Evolutionary conservation across 73 alveolate genomes (phyloP), one percentile per base, ranked within the genome.

Genomic region (Stentor roeselii): DNA sequence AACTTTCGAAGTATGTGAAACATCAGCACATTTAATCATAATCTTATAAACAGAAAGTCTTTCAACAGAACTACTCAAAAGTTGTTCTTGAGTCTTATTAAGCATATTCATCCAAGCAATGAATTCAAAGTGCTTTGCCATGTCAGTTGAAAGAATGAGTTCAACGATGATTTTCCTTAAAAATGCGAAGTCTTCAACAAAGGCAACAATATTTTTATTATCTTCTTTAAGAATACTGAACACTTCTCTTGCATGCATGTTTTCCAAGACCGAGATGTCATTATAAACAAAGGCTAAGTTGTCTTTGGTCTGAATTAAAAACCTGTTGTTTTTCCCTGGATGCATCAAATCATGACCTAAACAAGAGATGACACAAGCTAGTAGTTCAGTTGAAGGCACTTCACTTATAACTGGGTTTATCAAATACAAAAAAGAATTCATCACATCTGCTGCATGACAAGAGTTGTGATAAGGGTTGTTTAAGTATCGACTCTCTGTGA

Each of bases 111-210:
- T 76, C 60, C 84, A 80, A 11, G 86, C 82, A n/a, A 90, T 39
- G 15, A 89, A 91, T 27, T 87, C 90, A 84, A 90, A 90, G 84
- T 94, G 98, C 84, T 87, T 61, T n/a, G 97, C 88, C 95, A 92
- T 94, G 74, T 94, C 98, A 37, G 98, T 94, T 36, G 87, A 92
- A 3, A 94, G 85, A 75, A 94, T 91, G 89, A 91, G 88, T 41
- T 60, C 86, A 0, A 94, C 82, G 86, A 91, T 85, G 42, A 86
- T 84, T 84, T 92, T 84, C 83, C 98, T 90, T 27, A 93, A 74
- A 3, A 83, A 76, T 75, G 85, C 88, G 84, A 39, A 85, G 74
- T 90, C 91, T 21, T 84, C 92, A 60, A 34, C 39, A 1, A 78
- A 36, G 31, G 86, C 42, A 38, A 82, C 59, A 0, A 37, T 82